These are phyloP conservation scores for Spongospora subterranea DNA, from an alignment of 208 protist species.

Conservation along the genomic window DNA sequence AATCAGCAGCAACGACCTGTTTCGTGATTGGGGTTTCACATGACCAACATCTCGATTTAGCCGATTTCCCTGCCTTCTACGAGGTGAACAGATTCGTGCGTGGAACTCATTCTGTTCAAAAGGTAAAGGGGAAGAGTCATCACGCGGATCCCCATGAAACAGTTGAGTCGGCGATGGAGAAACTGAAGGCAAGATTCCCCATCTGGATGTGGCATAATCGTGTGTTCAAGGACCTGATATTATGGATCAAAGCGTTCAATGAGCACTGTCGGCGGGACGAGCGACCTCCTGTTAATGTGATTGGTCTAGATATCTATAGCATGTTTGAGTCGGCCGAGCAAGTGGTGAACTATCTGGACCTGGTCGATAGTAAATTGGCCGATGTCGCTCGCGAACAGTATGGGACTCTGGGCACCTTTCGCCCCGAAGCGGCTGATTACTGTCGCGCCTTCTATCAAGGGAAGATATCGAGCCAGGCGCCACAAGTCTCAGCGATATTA, in stretches of 20 bases:
- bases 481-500: conserved; percentile 6
- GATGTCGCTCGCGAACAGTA: not conserved
- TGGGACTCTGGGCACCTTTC: conserved; percentile 19
- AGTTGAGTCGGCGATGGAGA: conserved; percentile 25
- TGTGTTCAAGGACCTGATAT: not conserved
- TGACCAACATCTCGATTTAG: not conserved
- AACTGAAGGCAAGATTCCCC: conserved; percentile 35
- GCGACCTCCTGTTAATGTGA: not conserved
- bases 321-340: conserved; percentile 41
- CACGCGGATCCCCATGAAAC: not conserved
- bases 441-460: conserved; percentile 21
- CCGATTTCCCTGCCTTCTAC: conserved; percentile 54
- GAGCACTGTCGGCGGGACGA: not conserved
- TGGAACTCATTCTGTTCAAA: not conserved
- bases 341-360: conserved; percentile 19
- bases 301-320: conserved; percentile 24
- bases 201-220: conserved; percentile 39
- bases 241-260: not conserved
- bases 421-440: conserved; percentile 56
- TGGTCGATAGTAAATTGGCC: conserved; percentile 11
- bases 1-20: not conserved
- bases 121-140: not conserved
- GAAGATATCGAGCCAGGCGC: conserved; percentile 44
- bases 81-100: conserved; percentile 20
- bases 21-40: not conserved